Base-by-base conservation (phyloP, 2,329 filamentous ascomycete genomes). In the Neofusicoccum sp. region DNA sequence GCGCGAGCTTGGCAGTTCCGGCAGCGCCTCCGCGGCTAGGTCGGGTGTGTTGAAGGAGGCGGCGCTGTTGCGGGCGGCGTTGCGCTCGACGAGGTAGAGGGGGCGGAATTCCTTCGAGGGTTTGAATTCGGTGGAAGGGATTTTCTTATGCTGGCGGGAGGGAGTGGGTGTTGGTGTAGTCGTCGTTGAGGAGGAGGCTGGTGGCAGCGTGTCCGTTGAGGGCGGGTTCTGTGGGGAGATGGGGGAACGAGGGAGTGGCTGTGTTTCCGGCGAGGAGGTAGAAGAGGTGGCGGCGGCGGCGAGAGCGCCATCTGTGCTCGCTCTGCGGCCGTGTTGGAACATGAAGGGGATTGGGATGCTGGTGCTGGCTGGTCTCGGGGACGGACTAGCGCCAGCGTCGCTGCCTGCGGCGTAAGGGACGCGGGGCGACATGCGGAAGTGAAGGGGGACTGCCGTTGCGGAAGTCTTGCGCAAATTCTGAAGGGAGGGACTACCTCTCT, bases 21-120 rank as follows among this genome's bases (percentile, higher is more conserved):
- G 83, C 1, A 86, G 72, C 3, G 77, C 68, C 43, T 80, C 70
- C 4, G 16, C 30, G 20, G 31, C 5, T 6, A 65, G 62, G 33
- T 64, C 66, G 3, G 20, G 20, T 20, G 8, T 20, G 73, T 77
- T 3, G 9, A 8, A 11, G 6, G 24, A 38, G 7, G 3, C 31
- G 67, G 82, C 80, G 16, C 77, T 26, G 2, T 34, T 36, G 75
- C 56, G 65, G 81, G 30, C 11, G 12, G 48, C 41, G 24, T 47
- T 84, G 31, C 80, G 86, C 72, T 96, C 90, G 6, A 96, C 85
- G 24, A 96, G 86, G 74, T 90, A 93, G 7, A 97, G 78, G 0
- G 93, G 93, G 66, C 89, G 87, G 68, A 93, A 88, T 70, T 95
- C 91, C 64, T 76, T 84, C 45, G 74, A 75, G 44, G 24, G 8